Percentiles rank a stretch among this genome's conserved stretches.
phyloP scores from a whole-genome alignment of 192 early-diverging fungal species.

The Coemansia sp. region DNA sequence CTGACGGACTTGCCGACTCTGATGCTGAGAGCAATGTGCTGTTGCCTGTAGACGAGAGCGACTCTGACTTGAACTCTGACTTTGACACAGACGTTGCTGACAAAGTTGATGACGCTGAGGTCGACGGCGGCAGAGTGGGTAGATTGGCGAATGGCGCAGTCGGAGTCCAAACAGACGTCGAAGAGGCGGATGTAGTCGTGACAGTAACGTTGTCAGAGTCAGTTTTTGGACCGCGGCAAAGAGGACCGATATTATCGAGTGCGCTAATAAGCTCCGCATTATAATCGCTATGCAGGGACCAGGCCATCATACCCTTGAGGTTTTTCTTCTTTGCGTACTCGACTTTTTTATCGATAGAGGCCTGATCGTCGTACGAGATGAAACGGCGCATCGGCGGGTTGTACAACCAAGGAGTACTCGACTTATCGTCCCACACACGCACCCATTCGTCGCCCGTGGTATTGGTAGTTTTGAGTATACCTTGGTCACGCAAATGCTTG shows the following conservation, averaged over 20 bases:
- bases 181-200: neutral
- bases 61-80: no score
- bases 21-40: neutral
- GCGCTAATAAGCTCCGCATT: slow-evolving; percentile 61
- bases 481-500: slow-evolving; percentile 60
- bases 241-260: slow-evolving; percentile 29
- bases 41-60: neutral
- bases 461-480: slow-evolving; percentile 46
- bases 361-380: slow-evolving; percentile 79
- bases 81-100: neutral
- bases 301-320: slow-evolving; percentile 71
- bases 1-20: neutral
- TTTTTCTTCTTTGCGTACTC: slow-evolving; percentile 54
- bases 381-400: slow-evolving; percentile 64
- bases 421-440: slow-evolving; percentile 58
- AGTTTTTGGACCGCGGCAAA: slow-evolving; percentile 38
- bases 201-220: slow-evolving; percentile 18
- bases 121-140: neutral
- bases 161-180: slow-evolving; percentile 23
- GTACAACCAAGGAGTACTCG: slow-evolving; percentile 62
- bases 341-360: slow-evolving; percentile 66
- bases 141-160: slow-evolving; percentile 30
- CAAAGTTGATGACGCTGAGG: neutral
- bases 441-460: slow-evolving; percentile 60
- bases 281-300: slow-evolving; percentile 54